Conservation (phyloP, 75 land plant genomes). For the Sequoiadendron giganteum region DNA sequence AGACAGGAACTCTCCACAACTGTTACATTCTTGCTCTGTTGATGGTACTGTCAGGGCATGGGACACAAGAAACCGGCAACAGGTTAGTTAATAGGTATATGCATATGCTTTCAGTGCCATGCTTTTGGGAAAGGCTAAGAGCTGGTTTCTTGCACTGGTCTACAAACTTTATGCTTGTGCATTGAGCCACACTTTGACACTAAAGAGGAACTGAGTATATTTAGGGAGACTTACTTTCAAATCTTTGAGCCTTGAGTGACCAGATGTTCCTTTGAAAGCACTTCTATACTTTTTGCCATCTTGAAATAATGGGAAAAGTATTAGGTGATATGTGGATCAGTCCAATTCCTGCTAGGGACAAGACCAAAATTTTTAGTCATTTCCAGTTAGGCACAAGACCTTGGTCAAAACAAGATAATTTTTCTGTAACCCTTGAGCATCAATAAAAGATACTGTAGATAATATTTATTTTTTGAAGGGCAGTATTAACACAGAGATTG, state of each 20-base stretch:
- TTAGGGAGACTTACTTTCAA: neutral
- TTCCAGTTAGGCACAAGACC: neutral
- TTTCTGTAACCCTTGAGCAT: too few species aligned
- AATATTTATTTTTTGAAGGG: neutral
- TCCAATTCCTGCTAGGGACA: neutral
- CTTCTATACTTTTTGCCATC: neutral
- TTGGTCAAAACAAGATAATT: too few species aligned
- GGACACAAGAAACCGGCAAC: conserved; percentile 67
- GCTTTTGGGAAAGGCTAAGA: neutral
- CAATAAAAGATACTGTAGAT: too few species aligned
- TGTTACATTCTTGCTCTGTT: conserved; percentile 75
- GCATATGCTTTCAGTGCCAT: neutral
- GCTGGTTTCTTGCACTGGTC: neutral
- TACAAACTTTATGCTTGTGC: neutral
- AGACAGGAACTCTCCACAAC: conserved; percentile 46
- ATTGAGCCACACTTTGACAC: neutral
- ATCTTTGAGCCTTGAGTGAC: neutral
- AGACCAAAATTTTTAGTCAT: neutral
- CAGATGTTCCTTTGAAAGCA: neutral
- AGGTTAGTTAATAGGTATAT: conserved; percentile 39
- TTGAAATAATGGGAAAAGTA: neutral
- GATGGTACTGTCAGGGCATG: conserved; percentile 92
- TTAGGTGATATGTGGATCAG: neutral
- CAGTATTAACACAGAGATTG: neutral
- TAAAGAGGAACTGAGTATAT: neutral